A percentile compares a stretch with the other conserved stretches of the same genome.
Evolutionary conservation across 257 asterid species (phyloP).

Genomic region (Nicotiana obtusifolia): DNA sequence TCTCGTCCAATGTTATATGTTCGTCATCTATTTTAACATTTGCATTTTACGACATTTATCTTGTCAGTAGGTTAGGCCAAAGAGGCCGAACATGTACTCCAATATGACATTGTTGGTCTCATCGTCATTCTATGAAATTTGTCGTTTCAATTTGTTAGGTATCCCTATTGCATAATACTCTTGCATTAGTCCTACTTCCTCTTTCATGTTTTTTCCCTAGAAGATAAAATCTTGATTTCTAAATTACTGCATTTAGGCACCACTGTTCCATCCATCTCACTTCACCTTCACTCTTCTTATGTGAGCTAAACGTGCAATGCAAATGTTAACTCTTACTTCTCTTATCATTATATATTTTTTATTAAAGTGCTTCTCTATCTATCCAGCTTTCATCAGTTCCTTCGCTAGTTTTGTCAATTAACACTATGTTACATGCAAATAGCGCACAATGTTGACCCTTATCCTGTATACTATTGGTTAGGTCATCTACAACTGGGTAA

Average conservation of each 20-base stretch:
- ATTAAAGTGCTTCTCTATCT: not conserved
- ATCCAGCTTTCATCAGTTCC: not conserved
- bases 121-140: not conserved
- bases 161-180: not conserved
- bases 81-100: not conserved
- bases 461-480: not conserved
- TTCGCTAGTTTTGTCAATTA: not conserved
- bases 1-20: not conserved
- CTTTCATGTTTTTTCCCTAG: not conserved
- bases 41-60: not conserved
- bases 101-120: not conserved
- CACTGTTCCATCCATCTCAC: not conserved
- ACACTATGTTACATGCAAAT: not conserved
- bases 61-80: not conserved
- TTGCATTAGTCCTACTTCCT: not conserved
- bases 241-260: not conserved
- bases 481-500: not conserved
- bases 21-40: not conserved
- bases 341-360: not conserved
- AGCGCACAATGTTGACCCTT: not conserved
- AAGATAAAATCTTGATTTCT: not conserved
- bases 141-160: not conserved
- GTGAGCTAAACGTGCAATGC: not conserved
- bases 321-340: not conserved
- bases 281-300: not conserved